Evolutionary conservation across 768 basidiomycete species (phyloP).

Genomic region (Multifurca ochricompacta): DNA sequence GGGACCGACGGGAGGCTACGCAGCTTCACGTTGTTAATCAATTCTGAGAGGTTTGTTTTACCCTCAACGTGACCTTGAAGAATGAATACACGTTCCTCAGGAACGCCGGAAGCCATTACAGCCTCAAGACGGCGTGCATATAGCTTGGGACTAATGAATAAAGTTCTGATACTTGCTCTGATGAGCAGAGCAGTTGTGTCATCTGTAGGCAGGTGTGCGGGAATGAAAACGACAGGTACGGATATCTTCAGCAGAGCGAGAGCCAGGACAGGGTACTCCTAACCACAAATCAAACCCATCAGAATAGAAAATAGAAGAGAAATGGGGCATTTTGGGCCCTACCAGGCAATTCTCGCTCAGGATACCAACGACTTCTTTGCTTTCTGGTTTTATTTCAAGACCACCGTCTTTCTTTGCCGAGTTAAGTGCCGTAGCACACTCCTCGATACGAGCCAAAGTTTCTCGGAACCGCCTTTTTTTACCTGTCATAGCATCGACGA

Average conservation of each 20-base stretch:
- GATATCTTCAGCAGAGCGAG: slow-evolving; percentile 42
- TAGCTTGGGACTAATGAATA: slow-evolving; percentile 45
- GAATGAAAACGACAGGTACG: slow-evolving; percentile 48
- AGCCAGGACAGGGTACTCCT: slow-evolving; percentile 50
- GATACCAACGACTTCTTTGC: slow-evolving; percentile 59
- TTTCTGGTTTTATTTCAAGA: slow-evolving; percentile 35
- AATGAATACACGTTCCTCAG: slow-evolving; percentile 40
- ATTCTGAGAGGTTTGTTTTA: slow-evolving; percentile 36
- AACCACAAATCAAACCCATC: background rate
- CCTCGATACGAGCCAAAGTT: slow-evolving; percentile 41
- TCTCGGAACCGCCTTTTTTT: slow-evolving; percentile 39
- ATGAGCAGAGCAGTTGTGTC: slow-evolving; percentile 48
- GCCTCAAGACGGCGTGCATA: slow-evolving; percentile 35
- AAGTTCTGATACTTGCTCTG: slow-evolving; percentile 40
- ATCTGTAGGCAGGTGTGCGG: slow-evolving; percentile 45
- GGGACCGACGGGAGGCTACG: slow-evolving; percentile 34
- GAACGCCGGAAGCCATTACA: slow-evolving; percentile 28
- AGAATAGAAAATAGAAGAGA: background rate
- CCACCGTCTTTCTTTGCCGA: slow-evolving; percentile 42
- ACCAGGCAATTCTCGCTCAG: slow-evolving; percentile 64
- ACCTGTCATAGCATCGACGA: slow-evolving; percentile 50
- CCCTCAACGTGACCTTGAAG: slow-evolving; percentile 38
- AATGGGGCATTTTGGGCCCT: too few relatives aligned
- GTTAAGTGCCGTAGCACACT: slow-evolving; percentile 44
- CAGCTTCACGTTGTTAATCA: slow-evolving; percentile 34